Evolutionary conservation across 495 filamentous ascomycete genomes (phyloP).

Genomic region (Immersiella caudata): DNA sequence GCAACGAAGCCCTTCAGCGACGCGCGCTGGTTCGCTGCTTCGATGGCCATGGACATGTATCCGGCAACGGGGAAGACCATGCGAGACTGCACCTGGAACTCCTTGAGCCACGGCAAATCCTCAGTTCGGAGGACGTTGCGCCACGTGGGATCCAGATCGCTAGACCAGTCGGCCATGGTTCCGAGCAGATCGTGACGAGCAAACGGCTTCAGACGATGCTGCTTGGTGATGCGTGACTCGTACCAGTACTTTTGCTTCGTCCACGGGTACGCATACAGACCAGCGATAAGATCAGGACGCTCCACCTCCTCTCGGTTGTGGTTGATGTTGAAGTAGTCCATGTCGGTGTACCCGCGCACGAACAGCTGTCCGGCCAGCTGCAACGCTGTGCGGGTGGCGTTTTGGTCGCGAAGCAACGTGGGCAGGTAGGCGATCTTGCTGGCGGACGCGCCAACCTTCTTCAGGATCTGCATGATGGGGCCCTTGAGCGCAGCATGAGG

Average conservation of each 20-base stretch:
- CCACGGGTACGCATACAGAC: conserved; percentile 58
- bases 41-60: conserved; percentile 18
- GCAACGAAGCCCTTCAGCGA: conserved; percentile 33
- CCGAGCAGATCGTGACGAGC: conserved; percentile 56
- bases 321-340: conserved; percentile 43
- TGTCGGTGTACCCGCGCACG: conserved; percentile 40
- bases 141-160: conserved; percentile 52
- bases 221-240: conserved; percentile 49
- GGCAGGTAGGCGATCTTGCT: conserved; percentile 48
- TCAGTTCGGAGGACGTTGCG: conserved; percentile 49
- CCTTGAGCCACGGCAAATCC: conserved; percentile 31
- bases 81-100: background rate
- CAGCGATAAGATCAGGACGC: conserved; percentile 45
- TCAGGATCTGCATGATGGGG: conserved; percentile 61
- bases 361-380: conserved; percentile 46
- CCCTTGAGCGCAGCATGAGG: conserved; percentile 66
- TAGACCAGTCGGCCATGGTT: conserved; percentile 41
- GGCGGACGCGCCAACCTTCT: conserved; percentile 41
- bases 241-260: conserved; percentile 49
- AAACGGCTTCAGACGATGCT: conserved; percentile 51
- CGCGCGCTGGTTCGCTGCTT: conserved; percentile 16
- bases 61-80: conserved; percentile 13
- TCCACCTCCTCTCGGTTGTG: conserved; percentile 38
- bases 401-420: conserved; percentile 45
- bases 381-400: conserved; percentile 43